A percentile compares a stretch with the other conserved stretches of the same genome.
Evolutionary conservation across 768 basidiomycete genomes (phyloP).

Genomic region (Clathrus columnatus): DNA sequence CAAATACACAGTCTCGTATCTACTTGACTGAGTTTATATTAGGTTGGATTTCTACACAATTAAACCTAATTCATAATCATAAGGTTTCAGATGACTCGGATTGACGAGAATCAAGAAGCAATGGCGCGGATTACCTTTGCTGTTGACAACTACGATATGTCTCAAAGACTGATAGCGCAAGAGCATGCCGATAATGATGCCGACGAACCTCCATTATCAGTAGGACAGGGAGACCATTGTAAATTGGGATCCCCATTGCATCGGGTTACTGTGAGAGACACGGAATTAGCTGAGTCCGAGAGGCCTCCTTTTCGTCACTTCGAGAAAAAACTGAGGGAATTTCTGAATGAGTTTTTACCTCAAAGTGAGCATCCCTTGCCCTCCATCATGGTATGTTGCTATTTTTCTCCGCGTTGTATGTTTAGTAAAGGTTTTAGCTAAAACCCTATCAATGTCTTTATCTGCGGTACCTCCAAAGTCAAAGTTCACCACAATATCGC

Average conservation of each 20-base stretch:
- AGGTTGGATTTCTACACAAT: too few species aligned
- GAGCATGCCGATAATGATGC: background rate
- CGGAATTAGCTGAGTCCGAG: background rate
- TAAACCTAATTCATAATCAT: background rate
- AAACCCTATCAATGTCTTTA: slow-evolving; percentile 17
- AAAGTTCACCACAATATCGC: slow-evolving; percentile 16
- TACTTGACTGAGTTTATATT: too few species aligned
- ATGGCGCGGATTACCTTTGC: slow-evolving; percentile 22
- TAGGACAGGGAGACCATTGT: background rate
- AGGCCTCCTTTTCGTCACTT: background rate
- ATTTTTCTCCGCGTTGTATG: background rate
- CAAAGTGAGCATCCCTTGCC: background rate
- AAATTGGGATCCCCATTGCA: background rate
- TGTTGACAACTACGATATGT: slow-evolving; percentile 17
- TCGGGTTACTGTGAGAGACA: background rate
- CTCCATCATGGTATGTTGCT: background rate
- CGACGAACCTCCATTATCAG: background rate
- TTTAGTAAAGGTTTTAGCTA: slow-evolving; percentile 12
- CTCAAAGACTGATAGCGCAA: background rate
- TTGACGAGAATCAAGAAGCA: background rate
- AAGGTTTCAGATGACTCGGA: background rate
- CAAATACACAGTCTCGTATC: too few species aligned
- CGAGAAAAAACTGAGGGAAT: background rate
- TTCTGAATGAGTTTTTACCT: background rate
- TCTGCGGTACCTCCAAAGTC: slow-evolving; percentile 19